Percentiles rank a stretch among this genome's conserved stretches.
These are phyloP conservation scores for Colletotrichum abscissum DNA, from an alignment of 2,329 filamentous ascomycete species.

Conservation along the genomic window DNA sequence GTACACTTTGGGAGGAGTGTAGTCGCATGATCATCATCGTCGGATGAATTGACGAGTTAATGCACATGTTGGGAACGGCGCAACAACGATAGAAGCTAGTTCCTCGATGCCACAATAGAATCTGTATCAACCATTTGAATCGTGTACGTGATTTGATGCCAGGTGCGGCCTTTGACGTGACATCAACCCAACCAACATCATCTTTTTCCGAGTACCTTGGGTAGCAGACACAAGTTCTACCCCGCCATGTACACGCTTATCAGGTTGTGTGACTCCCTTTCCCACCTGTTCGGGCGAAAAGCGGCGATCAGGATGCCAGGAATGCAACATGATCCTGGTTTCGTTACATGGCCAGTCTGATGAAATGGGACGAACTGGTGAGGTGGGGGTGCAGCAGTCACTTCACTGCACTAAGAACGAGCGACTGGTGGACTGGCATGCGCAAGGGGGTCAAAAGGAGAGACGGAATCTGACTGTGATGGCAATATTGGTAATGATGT, in stretches of 20 bases:
- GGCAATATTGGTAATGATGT: too few species aligned
- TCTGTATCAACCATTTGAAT: conserved; percentile 25
- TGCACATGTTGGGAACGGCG: conserved; percentile 31
- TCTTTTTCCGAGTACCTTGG: too few species aligned
- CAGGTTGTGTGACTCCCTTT: background rate
- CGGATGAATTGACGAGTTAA: conserved; percentile 36
- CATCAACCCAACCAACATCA: background rate
- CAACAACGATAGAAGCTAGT: conserved; percentile 28
- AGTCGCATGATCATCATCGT: conserved; percentile 19
- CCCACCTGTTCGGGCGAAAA: background rate
- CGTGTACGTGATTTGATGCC: background rate
- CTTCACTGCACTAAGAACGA: background rate
- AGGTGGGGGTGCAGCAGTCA: background rate
- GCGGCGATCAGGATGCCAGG: background rate
- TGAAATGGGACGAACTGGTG: conserved; percentile 8
- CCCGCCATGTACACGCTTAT: background rate
- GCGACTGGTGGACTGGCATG: background rate
- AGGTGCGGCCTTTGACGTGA: background rate
- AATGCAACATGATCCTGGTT: background rate
- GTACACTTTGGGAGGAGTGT: conserved; percentile 37
- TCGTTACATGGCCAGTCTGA: background rate
- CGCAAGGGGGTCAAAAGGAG: background rate
- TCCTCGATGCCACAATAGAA: conserved; percentile 35
- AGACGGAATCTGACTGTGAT: too few species aligned
- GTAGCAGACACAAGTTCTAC: background rate